These are phyloP conservation scores for Luffa aegyptiaca DNA, from an alignment of 306 rosid genomes.

Conservation along the genomic window DNA sequence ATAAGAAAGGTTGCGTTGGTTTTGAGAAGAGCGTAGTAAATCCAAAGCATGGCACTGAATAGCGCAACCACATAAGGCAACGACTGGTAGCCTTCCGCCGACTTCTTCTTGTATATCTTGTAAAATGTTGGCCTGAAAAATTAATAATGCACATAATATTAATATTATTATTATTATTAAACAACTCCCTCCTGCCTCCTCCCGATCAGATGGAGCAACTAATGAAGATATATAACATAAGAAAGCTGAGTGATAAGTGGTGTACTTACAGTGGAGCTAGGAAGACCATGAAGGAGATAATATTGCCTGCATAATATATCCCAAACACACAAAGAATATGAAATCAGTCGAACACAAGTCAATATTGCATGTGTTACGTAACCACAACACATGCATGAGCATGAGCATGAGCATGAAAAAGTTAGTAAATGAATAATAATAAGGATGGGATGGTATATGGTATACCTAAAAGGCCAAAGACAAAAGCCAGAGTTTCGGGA, in stretches of 20 bases:
- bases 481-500: slow-evolving; percentile 37
- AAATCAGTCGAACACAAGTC: background rate
- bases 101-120: slow-evolving; percentile 64
- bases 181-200: too few relatives aligned
- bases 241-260: background rate
- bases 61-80: slow-evolving; percentile 81
- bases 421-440: too few relatives aligned
- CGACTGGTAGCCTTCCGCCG: slow-evolving; percentile 68
- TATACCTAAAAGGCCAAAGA: slow-evolving; percentile 74
- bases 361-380: background rate
- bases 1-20: slow-evolving; percentile 52
- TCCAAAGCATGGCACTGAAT: slow-evolving; percentile 79
- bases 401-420: background rate
- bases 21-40: slow-evolving; percentile 74
- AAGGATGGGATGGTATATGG: too few relatives aligned
- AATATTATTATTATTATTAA: too few relatives aligned
- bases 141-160: too few relatives aligned
- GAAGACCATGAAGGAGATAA: slow-evolving; percentile 73
- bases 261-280: slow-evolving; percentile 81
- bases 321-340: background rate
- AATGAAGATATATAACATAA: background rate
- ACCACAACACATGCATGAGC: background rate
- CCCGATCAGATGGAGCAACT: too few relatives aligned
- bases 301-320: slow-evolving; percentile 42
- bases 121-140: slow-evolving; percentile 74